Percentiles rank a stretch among this genome's conserved stretches.
Conservation (phyloP, 352 stramenopile species). For the Phytophthora hybrid region DNA sequence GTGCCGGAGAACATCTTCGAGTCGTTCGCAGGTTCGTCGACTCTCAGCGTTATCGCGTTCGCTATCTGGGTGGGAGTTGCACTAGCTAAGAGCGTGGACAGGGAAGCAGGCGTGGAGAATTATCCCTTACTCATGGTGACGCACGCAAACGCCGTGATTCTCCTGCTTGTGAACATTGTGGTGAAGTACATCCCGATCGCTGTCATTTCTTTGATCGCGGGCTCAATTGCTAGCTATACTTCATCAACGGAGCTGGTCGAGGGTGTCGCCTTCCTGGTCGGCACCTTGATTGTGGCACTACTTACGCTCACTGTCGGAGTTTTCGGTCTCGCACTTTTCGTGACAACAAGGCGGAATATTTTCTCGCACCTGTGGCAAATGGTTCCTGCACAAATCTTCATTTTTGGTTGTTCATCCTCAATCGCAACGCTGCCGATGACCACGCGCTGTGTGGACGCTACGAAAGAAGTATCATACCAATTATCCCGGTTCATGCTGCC, state of each 20-base stretch:
- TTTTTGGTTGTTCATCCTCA: slow-evolving; percentile 81
- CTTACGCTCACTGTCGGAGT: slow-evolving; percentile 60
- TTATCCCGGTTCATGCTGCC: slow-evolving; percentile 73
- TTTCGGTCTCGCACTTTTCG: slow-evolving; percentile 59
- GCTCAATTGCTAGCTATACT: slow-evolving; percentile 64
- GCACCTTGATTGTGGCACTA: slow-evolving; percentile 56
- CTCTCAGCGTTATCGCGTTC: slow-evolving; percentile 82
- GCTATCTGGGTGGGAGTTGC: slow-evolving; percentile 73
- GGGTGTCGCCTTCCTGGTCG: slow-evolving; percentile 61
- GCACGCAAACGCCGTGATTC: slow-evolving; percentile 73
- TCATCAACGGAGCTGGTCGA: slow-evolving; percentile 53
- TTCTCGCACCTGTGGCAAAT: slow-evolving; percentile 77
- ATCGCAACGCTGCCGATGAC: slow-evolving; percentile 84
- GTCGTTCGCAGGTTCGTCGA: slow-evolving; percentile 62
- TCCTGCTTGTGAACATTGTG: slow-evolving; percentile 79
- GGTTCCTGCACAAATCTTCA: slow-evolving; percentile 78
- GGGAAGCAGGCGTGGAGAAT: slow-evolving; percentile 57
- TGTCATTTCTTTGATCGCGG: slow-evolving; percentile 78
- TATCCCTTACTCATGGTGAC: slow-evolving; percentile 73
- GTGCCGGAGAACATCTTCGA: slow-evolving; percentile 80
- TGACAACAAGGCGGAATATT: slow-evolving; percentile 68
- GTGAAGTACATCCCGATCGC: slow-evolving; percentile 72
- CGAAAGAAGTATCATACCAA: slow-evolving; percentile 66
- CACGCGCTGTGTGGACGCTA: slow-evolving; percentile 76
- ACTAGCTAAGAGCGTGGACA: slow-evolving; percentile 67